Base-by-base conservation (phyloP, 257 asterid genomes). In the Plantago ovata region DNA sequence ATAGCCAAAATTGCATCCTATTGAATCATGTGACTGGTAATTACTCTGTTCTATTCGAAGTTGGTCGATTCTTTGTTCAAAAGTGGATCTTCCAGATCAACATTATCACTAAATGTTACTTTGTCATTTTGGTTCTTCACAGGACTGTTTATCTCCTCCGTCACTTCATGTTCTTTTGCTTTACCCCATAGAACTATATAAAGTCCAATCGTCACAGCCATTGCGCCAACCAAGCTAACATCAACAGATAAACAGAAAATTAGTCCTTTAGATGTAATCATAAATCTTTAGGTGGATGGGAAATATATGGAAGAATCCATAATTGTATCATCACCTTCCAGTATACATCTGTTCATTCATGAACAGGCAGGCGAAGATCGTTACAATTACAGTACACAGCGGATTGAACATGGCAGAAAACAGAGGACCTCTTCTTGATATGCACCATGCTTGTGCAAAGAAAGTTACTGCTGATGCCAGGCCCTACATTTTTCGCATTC, bases 151-250 rank as follows among this genome's bases (percentile, higher is more conserved):
- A 52, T 56, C 39, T 62, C 19, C 19, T 13, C 40, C 15, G 19
- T 13, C 43, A 38, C 49, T 40, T 65, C 44, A 13, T 74, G 43
- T 41, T 85, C 91, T 57, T 71, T 65, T 15, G 89, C 84, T 71
- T 89, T 83, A 3, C 91, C 96, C 95, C 94, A 89, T 12, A 85
- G 56, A 71, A 83, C 91, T 36, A 77, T 56, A 58, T 89, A 85
- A 11, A 89, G 71, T 58, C 95, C 96, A 49, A 73, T 53, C 32
- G 81, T 74, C 63, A 80, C 95, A 50, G 81, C 89, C 44, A 76
- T 4, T 69, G 84, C 82, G 53, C 95, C 95, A 7, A 64, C 19
- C 72, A 85, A 36, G 65, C 96, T 88, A 36, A 33, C 16, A 53
- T 2, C 0, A 21, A 21, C 11, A 45, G 15, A 40, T 9, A 16